A percentile compares a stretch with the other conserved stretches of the same genome.
These are phyloP conservation scores for Aspergillus brasiliensis DNA, from an alignment of 2,329 filamentous ascomycete species.

Conservation along the genomic window DNA sequence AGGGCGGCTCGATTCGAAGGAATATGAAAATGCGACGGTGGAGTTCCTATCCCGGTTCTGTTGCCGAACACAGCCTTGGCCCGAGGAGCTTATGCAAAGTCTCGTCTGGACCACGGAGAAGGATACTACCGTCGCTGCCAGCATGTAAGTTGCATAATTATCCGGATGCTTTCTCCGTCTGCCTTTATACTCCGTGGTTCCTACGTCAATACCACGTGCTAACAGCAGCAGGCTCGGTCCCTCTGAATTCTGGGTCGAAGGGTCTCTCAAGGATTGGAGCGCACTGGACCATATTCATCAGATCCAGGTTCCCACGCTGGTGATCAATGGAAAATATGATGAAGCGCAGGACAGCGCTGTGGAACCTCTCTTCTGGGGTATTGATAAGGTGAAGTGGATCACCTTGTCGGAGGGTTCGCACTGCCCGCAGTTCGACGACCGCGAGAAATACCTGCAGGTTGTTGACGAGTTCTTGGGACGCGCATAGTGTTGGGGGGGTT, in stretches of 20 bases:
- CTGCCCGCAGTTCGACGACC: conserved; percentile 5
- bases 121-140: conserved; percentile 1
- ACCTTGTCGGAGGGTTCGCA: background rate
- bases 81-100: conserved; percentile 1
- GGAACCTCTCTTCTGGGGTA: conserved; percentile 3
- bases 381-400: conserved; percentile 3
- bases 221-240: background rate
- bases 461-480: background rate
- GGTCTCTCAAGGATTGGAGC: conserved; percentile 3
- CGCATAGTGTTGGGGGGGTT: background rate
- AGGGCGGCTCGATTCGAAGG: background rate
- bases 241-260: background rate
- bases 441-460: background rate
- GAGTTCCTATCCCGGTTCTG: conserved; percentile 1
- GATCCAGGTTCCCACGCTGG: background rate
- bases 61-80: conserved; percentile 1
- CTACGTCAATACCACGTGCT: background rate
- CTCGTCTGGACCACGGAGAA: conserved; percentile 1
- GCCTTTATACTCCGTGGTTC: background rate
- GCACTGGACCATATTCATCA: background rate
- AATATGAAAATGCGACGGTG: conserved; percentile 4
- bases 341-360: conserved; percentile 3
- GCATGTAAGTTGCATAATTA: background rate
- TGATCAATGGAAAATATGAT: conserved; percentile 6
- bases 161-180: background rate